These are phyloP conservation scores for Agaricus blazei DNA, from an alignment of 768 basidiomycete species.

Conservation along the genomic window DNA sequence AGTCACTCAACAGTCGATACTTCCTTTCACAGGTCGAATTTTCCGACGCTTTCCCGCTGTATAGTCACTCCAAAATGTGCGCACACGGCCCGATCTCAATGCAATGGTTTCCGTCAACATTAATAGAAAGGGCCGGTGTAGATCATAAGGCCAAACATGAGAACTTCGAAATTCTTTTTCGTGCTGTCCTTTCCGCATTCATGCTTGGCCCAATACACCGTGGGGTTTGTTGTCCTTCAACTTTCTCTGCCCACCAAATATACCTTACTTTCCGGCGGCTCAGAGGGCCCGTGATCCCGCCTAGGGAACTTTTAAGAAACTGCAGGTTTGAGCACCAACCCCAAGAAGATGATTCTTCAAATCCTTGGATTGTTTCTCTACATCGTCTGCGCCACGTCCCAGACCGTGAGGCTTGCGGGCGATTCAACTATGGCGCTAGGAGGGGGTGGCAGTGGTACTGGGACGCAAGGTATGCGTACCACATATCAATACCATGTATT, in stretches of 20 bases:
- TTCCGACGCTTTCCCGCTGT: neutral
- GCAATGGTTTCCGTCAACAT: neutral
- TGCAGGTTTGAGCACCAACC: neutral
- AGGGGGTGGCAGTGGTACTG: slow-evolving; percentile 21
- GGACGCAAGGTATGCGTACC: neutral
- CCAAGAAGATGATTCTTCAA: neutral
- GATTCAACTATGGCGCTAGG: slow-evolving; percentile 39
- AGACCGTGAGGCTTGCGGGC: slow-evolving; percentile 38
- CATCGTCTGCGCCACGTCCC: slow-evolving; percentile 7
- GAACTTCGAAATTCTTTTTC: neutral
- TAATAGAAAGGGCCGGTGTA: neutral
- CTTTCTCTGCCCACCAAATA: neutral
- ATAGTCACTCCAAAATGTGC: neutral
- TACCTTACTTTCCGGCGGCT: neutral
- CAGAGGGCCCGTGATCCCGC: neutral
- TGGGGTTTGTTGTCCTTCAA: neutral
- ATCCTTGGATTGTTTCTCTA: neutral
- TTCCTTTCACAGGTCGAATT: neutral
- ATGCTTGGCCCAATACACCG: neutral
- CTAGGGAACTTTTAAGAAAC: neutral
- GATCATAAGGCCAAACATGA: neutral
- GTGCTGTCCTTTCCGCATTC: neutral
- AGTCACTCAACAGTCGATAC: no score
- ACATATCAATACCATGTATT: neutral
- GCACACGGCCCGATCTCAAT: neutral